Base-by-base conservation (phyloP, 129 eudicot species). In the Kitagawia praeruptora region DNA sequence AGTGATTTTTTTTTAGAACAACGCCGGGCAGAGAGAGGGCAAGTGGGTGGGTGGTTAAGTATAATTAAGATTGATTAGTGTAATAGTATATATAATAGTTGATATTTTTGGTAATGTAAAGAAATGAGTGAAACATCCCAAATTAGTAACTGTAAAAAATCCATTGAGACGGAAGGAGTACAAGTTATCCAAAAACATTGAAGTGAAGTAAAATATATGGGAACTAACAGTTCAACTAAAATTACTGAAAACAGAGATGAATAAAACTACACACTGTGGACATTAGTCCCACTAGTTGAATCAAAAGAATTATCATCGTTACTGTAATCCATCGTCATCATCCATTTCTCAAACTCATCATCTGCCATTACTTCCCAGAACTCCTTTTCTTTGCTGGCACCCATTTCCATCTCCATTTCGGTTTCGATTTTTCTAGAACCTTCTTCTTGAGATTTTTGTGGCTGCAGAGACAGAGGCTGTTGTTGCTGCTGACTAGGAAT, bases 301-400 rank as follows among this genome's bases (percentile, higher is more conserved):
- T 85, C 88, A 6, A 91, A 84, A 0, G 96, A 91, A 75, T 48
- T 18, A n/a, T 77, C 70, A 54, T 31, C 83, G 11, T 79, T 82
- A 39, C 83, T 83, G 34, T 85, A 89, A 86, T 91, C 92, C 91
- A 81, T 84, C 79, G 76, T 81, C 85, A 49, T 83, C 93, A 91
- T 79, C 97, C 97, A 91, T 74, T 89, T 80, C 47, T 89, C 77
- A 77, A 91, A 81, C 45, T 86, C 93, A 7, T 83, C 87, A 38
- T 89, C 92, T 34, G 86, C 91, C 25, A 82, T 56, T 4, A 80
- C 40, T n/a, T 84, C 90, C 85, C 85, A 80, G 34, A 80, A 46
- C 27, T 85, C 89, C 49, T 75, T 84, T 70, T 82, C 90, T n/a
- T 53, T 58, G 0, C 40, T 44, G 12, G 56, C 34, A 56, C 51